Base-by-base conservation (phyloP, 1,284 basidiomycete genomes). In the Trametes versicolor region DNA sequence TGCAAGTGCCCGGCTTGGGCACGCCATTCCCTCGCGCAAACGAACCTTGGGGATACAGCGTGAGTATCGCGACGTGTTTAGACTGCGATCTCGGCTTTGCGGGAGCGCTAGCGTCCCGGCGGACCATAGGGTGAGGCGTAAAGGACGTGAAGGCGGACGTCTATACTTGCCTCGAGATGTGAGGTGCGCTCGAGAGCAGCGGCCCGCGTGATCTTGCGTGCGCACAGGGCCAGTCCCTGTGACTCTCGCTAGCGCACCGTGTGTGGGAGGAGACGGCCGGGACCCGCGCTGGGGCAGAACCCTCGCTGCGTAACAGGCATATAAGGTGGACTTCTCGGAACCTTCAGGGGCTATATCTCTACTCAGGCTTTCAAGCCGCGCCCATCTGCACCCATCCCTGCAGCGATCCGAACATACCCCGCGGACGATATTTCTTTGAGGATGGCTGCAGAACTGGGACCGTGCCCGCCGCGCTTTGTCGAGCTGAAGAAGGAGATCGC, bases 401-500 rank as follows among this genome's bases (percentile, higher is more conserved):
- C 8, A 12, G 10, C 10, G 21, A n/a, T 27, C 7, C 12, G 8
- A 25, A 48, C 45, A 23, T 23, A 2, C 23, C 29, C 29, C 29
- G 29, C 8, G 8, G 8, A 32, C 29, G 8, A 32, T 8, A 32
- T 4, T 32, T 32, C 29, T n/a, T n/a, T n/a, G n/a, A 23, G 34
- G 23, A 71, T 71, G 69, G 55, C 69, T 23, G 19, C 56, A 10
- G 64, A 71, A 37, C 68, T 80, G 72, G 76, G 75, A 25, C 75
- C 75, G n/a, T 72, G 71, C 57, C 82, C 82, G 19, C 70, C 78
- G 34, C 81, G 80, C 60, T 88, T 89, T 68, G 72, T 76, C 1
- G 84, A 87, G 58, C 66, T 90, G 63, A 91, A 91, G 74, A 78
- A 78, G 59, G 79, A 86, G 63, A 86, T 91, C 57, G 84, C 83